phyloP scores from a whole-genome alignment of 2,329 filamentous ascomycete genomes.

The Penicillium sp. region DNA sequence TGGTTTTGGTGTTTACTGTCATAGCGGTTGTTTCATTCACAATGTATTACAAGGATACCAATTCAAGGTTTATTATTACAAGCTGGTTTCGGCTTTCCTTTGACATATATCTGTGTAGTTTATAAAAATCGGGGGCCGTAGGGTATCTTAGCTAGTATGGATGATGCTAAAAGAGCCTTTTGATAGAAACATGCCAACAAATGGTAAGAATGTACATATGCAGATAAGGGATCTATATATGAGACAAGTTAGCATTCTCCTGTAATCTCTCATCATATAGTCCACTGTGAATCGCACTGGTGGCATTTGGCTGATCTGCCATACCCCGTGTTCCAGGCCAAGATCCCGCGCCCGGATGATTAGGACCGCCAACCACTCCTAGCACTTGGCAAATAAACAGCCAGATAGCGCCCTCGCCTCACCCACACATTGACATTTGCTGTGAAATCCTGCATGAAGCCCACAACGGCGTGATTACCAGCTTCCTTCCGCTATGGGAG shows the following conservation, averaged over 20 bases:
- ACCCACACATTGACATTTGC: neutral
- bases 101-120: neutral
- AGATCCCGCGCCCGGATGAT: constrained; percentile 17
- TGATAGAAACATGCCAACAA: neutral
- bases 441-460: constrained; percentile 27
- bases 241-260: neutral
- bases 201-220: neutral
- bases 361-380: constrained; percentile 17
- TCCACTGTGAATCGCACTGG: neutral
- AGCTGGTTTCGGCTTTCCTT: neutral
- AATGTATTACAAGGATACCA: constrained; percentile 15
- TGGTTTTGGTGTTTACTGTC: constrained; percentile 14
- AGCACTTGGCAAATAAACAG: constrained; percentile 9
- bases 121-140: neutral
- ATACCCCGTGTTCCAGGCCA: constrained; percentile 15
- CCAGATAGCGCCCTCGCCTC: neutral
- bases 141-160: neutral
- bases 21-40: constrained; percentile 18
- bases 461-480: constrained; percentile 23
- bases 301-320: constrained; percentile 6
- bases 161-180: neutral
- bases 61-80: constrained; percentile 1
- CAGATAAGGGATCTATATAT: neutral
- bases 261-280: neutral
- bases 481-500: constrained; percentile 68